Percentiles rank a stretch among this genome's conserved stretches.
These are phyloP conservation scores for Salinomyces thailandicus DNA, from an alignment of 2,329 filamentous ascomycete species.

Conservation along the genomic window DNA sequence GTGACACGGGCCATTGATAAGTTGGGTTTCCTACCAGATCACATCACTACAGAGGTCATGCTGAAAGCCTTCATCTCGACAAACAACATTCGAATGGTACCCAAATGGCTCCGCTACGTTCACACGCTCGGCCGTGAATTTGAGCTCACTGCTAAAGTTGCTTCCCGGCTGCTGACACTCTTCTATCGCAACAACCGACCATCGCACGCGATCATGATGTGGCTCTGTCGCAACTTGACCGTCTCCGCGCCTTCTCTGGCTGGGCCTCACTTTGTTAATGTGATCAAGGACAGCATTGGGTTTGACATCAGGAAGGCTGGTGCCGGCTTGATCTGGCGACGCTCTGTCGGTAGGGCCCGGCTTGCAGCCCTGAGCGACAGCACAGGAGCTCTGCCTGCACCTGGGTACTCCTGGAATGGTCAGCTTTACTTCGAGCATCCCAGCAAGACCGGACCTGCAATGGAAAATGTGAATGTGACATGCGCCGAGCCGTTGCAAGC, in stretches of 20 bases:
- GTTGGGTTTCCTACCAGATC: slow-evolving; percentile 15
- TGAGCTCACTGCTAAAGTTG: slow-evolving; percentile 11
- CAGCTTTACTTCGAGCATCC: slow-evolving; percentile 3
- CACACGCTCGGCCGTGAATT: slow-evolving; percentile 8
- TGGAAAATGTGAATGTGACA: not conserved
- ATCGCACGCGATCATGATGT: slow-evolving; percentile 19
- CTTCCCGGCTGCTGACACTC: slow-evolving; percentile 13
- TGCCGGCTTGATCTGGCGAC: slow-evolving; percentile 2
- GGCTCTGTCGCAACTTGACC: slow-evolving; percentile 16
- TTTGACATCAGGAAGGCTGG: slow-evolving; percentile 18
- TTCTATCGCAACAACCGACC: slow-evolving; percentile 20
- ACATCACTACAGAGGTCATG: slow-evolving; percentile 16
- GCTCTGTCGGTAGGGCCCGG: not conserved
- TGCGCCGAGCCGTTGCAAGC: not conserved
- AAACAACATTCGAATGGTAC: slow-evolving; percentile 12
- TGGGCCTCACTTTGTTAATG: slow-evolving; percentile 8
- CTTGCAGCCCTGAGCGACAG: not conserved
- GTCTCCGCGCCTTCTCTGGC: slow-evolving; percentile 10
- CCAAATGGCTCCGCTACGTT: slow-evolving; percentile 17
- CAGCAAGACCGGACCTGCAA: not conserved
- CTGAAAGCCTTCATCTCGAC: slow-evolving; percentile 15
- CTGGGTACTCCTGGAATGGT: slow-evolving; percentile 6
- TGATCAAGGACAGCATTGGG: slow-evolving; percentile 17
- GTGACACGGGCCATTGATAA: slow-evolving; percentile 13
- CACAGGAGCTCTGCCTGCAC: slow-evolving; percentile 2